Conservation (phyloP, 2,329 filamentous ascomycete genomes). For the Penicillium sp. region DNA sequence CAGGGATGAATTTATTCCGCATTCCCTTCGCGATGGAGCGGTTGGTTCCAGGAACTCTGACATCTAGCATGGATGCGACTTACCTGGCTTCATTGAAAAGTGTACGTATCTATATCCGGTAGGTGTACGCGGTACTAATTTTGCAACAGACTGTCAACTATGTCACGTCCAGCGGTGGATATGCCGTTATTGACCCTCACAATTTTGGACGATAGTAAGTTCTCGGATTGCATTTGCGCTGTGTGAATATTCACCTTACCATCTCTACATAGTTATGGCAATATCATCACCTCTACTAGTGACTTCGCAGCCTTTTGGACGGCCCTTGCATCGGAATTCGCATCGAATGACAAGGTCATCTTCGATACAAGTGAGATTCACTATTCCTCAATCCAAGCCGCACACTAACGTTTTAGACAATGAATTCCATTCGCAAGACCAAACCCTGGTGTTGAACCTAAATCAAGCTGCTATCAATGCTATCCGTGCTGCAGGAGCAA, state of each 20-base stretch:
- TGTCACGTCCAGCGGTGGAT: constrained; percentile 46
- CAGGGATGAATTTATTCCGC: constrained; percentile 26
- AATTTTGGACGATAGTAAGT: constrained; percentile 50
- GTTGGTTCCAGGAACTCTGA: constrained; percentile 16
- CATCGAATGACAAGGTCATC: constrained; percentile 54
- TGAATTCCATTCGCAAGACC: constrained; percentile 63
- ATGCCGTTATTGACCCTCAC: constrained; percentile 59
- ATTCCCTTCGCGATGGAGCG: constrained; percentile 26
- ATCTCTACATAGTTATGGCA: constrained; percentile 11
- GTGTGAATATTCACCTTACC: not conserved
- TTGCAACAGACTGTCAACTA: constrained; percentile 29
- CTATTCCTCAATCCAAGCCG: too few species aligned
- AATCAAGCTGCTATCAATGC: constrained; percentile 64
- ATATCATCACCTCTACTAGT: constrained; percentile 51
- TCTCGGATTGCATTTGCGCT: not conserved
- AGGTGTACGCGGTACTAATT: not conserved
- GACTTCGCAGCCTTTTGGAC: constrained; percentile 59
- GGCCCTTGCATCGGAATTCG: constrained; percentile 54
- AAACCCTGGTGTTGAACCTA: constrained; percentile 55
- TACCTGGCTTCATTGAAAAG: constrained; percentile 19
- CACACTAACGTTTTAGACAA: constrained; percentile 45
- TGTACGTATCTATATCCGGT: constrained; percentile 1
- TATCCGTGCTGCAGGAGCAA: constrained; percentile 60
- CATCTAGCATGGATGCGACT: constrained; percentile 17
- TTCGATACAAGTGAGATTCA: constrained; percentile 54